A percentile compares a stretch with the other conserved stretches of the same genome.
These are phyloP conservation scores for Cryptosporidium viatorum DNA, from an alignment of 169 alveolate species.

Conservation along the genomic window DNA sequence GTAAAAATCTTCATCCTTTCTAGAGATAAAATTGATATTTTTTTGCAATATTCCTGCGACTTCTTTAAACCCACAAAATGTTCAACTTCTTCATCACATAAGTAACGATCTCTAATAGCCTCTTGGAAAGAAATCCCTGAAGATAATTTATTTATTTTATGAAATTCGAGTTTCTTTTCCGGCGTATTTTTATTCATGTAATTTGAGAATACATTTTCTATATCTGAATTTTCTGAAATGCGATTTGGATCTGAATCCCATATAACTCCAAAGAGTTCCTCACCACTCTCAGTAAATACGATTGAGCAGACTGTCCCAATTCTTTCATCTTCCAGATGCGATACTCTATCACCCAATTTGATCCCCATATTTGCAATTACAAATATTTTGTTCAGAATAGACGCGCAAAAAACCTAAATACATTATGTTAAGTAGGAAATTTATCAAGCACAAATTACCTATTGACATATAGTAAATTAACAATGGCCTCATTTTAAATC, in stretches of 20 bases:
- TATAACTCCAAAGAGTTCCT: conserved; percentile 2
- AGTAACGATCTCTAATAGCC: conserved; percentile 54
- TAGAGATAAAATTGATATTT: conserved; percentile 20
- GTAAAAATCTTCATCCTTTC: conserved; percentile 33
- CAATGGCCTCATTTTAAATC: neutral
- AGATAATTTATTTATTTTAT: neutral
- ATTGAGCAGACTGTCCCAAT: conserved; percentile 36
- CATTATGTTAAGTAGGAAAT: neutral
- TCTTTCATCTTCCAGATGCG: neutral
- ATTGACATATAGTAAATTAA: neutral
- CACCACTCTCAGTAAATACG: neutral
- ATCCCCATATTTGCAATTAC: neutral
- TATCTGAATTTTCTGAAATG: neutral
- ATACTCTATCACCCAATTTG: conserved; percentile 20
- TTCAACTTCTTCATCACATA: conserved; percentile 11
- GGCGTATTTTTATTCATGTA: neutral
- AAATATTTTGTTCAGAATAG: neutral
- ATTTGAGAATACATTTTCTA: neutral
- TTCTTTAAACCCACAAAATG: conserved; percentile 34
- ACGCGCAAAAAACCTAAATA: neutral
- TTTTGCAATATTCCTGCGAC: conserved; percentile 43
- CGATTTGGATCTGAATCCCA: conserved; percentile 8
- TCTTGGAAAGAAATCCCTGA: conserved; percentile 61
- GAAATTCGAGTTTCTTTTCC: neutral
- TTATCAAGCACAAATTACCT: neutral